Conservation (phyloP, 2,329 filamentous ascomycete species). For the Coniochaeta prunicola region DNA sequence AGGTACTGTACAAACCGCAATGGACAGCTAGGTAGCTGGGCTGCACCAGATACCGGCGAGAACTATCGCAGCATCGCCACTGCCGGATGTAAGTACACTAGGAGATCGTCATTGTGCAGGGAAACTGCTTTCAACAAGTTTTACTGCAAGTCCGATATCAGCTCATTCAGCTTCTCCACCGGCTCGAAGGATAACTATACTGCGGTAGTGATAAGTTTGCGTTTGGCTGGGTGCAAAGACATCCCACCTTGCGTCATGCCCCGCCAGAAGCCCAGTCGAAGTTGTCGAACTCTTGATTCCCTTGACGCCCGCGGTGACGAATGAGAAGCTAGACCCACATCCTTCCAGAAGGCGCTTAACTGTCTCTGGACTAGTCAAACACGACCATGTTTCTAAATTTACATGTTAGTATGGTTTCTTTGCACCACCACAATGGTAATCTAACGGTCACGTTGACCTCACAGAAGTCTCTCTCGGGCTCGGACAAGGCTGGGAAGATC, state of each 20-base stretch:
- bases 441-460: background rate
- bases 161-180: too few relatives aligned
- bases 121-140: background rate
- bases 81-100: background rate
- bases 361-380: background rate
- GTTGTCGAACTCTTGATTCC: too few relatives aligned
- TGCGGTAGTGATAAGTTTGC: too few relatives aligned
- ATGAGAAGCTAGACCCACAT: background rate
- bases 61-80: background rate
- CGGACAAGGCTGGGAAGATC: background rate
- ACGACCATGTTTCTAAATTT: background rate
- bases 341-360: background rate
- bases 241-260: background rate
- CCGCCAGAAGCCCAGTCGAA: too few relatives aligned
- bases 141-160: background rate
- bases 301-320: background rate
- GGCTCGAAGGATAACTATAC: too few relatives aligned
- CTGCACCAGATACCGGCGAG: background rate
- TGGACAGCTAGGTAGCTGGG: too few relatives aligned
- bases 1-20: background rate
- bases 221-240: background rate
- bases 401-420: background rate
- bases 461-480: background rate
- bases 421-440: background rate
- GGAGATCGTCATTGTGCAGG: background rate